These are phyloP conservation scores for Ceratocystis eucalypticola DNA, from an alignment of 2,329 filamentous ascomycete species.

Conservation along the genomic window DNA sequence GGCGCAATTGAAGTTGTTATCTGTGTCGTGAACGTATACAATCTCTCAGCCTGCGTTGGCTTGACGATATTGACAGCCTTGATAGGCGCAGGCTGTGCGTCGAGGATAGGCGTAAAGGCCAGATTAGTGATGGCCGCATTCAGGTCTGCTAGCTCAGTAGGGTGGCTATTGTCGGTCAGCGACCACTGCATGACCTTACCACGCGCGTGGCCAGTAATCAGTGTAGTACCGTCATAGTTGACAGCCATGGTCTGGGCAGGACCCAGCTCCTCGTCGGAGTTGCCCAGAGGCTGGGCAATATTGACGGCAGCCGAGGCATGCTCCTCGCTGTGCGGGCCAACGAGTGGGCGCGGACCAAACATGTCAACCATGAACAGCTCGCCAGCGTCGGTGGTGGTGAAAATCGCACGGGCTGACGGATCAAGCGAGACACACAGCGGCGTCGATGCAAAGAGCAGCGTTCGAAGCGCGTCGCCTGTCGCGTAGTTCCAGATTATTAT, in stretches of 20 bases:
- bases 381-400: slow-evolving; percentile 67
- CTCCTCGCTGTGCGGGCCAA: slow-evolving; percentile 40
- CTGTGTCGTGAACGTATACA: slow-evolving; percentile 53
- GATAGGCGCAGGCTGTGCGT: slow-evolving; percentile 5
- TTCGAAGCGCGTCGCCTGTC: slow-evolving; percentile 62
- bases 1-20: slow-evolving; percentile 32
- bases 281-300: slow-evolving; percentile 39
- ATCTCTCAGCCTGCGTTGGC: slow-evolving; percentile 54
- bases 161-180: slow-evolving; percentile 54
- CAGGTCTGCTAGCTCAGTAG: slow-evolving; percentile 53
- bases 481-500: slow-evolving; percentile 89
- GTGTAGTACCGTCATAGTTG: slow-evolving; percentile 66
- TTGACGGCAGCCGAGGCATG: slow-evolving; percentile 46
- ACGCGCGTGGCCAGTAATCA: slow-evolving; percentile 68
- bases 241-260: slow-evolving; percentile 54
- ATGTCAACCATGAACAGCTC: slow-evolving; percentile 71
- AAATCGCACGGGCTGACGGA: slow-evolving; percentile 69
- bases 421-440: slow-evolving; percentile 66
- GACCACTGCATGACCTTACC: slow-evolving; percentile 76
- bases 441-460: slow-evolving; percentile 61
- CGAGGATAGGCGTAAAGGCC: slow-evolving; percentile 48
- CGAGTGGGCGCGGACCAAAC: slow-evolving; percentile 39
- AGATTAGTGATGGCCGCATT: slow-evolving; percentile 76
- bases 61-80: slow-evolving; percentile 54
- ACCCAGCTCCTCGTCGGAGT: slow-evolving; percentile 50